Conservation (phyloP, 495 filamentous ascomycete genomes). For the Aspergillus carlsbadensis region DNA sequence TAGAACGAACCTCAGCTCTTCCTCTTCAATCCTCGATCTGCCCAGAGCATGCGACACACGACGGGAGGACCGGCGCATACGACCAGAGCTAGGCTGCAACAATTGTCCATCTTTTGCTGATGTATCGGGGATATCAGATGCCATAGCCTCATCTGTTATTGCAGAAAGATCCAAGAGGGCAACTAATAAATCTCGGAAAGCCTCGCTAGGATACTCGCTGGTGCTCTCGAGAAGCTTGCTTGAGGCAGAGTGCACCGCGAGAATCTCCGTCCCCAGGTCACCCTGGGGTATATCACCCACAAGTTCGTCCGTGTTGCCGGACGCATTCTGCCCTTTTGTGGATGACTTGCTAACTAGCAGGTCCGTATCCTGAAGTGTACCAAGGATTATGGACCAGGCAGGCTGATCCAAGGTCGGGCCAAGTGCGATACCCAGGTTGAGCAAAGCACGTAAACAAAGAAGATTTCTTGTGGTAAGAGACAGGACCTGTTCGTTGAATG, state of each 20-base stretch:
- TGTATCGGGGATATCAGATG: slow-evolving; percentile 28
- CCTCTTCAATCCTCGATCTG: slow-evolving; percentile 46
- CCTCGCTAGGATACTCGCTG: slow-evolving; percentile 74
- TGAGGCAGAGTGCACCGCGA: slow-evolving; percentile 86
- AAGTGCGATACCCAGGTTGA: slow-evolving; percentile 92
- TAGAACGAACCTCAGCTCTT: slow-evolving; percentile 65
- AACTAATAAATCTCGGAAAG: slow-evolving; percentile 75
- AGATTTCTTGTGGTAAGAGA: slow-evolving; percentile 85
- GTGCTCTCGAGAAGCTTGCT: slow-evolving; percentile 87
- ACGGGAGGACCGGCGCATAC: slow-evolving; percentile 55
- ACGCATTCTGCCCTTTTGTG: slow-evolving; percentile 30
- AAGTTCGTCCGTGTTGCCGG: slow-evolving; percentile 30
- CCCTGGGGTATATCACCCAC: slow-evolving; percentile 48
- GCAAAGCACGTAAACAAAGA: slow-evolving; percentile 80
- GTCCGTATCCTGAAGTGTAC: slow-evolving; percentile 89
- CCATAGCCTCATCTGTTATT: slow-evolving; percentile 30
- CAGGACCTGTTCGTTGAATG: slow-evolving; percentile 29
- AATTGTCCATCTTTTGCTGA: slow-evolving; percentile 22
- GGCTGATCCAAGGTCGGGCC: slow-evolving; percentile 76
- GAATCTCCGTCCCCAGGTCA: slow-evolving; percentile 74
- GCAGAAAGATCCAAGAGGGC: slow-evolving; percentile 69
- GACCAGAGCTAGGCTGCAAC: slow-evolving; percentile 30
- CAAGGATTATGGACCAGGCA: slow-evolving; percentile 87
- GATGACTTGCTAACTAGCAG: slow-evolving; percentile 68
- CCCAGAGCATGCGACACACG: slow-evolving; percentile 54